Base-by-base conservation (phyloP, 108 stramenopile genomes). In the Nitzschia putrida region DNA sequence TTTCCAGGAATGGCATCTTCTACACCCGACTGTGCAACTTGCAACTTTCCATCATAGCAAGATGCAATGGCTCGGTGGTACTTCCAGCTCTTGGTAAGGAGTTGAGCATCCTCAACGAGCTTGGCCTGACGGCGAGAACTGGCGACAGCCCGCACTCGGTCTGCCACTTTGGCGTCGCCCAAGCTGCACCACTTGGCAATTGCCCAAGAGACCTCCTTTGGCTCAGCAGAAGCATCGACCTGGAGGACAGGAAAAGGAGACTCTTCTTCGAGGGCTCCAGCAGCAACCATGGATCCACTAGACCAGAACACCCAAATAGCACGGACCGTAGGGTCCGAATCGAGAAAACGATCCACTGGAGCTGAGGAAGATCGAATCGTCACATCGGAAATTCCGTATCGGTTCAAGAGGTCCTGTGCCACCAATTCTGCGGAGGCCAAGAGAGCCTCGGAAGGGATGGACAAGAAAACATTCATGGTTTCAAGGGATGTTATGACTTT, bases 161-260 rank as follows among this genome's bases (percentile, higher is more conserved):
- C 18, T 8, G 73, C 60, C 7, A 79, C 52, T 7, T 38, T 12
- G 8, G 53, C 39, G 47, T 39, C 49, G 7, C 70, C 78, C 55
- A 83, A 50, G 43, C 66, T 64, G 29, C 78, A 83, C 60, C 63
- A 73, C 57, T 83, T 83, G 52, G 83, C 83, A 73, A 83, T 73
- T 23, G 63, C 41, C 64, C 75, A 67, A 0, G 78, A 73, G 24
- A 68, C 63, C 22, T 71, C 73, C 8, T 41, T 38, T 25, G 77
- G 61, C 8, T 74, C 55, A 10, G 49, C 53, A 4, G 72, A 41
- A 11, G 66, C 57, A 65, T 53, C 42, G 18, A 72, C 70, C 40
- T 73, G 57, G 39, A 69, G 40, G 6, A 73, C 78, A 12, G 72
- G 76, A 43, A 57, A 69, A 12, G 77, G 55, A 1, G 78, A 75